Evolutionary conservation across 257 asterid genomes (phyloP), one percentile per base, ranked within the genome.

Genomic region (Solanum paucissectum): DNA sequence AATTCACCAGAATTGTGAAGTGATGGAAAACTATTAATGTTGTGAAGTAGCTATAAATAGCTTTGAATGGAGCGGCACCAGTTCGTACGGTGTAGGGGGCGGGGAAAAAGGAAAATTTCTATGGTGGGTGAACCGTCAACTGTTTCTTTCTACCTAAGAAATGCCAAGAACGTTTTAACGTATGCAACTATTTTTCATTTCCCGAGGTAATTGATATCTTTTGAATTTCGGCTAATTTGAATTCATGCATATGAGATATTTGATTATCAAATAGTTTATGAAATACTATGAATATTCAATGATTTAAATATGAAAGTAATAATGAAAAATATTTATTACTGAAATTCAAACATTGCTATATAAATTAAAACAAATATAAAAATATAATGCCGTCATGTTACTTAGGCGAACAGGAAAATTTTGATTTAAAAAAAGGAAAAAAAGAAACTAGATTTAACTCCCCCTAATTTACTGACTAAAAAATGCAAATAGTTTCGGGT

Each of bases 291-390:
- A 8, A 42, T 49, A 8, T 60, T 9, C 2, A 60, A 60, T 3
- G 21, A 1, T 21, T 9, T 8, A 60, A 9, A 0, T 60, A 23
- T 60, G 3, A 8, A 62, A 62, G 0, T 23, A 62, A 62, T 9
- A 44, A 42, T 44, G 5, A 44, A 12, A 44, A 46, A 46, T 49
- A 49, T 12, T 12, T 44, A 44, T 4, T 16, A 16, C 6, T 16
- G 10, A 60, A 60, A 60, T 21, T 21, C 27, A 21, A 55, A 55
- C 10, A 0, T 52, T 0, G 1, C n/a, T 6, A 55, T 3, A 0
- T 6, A 18, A 55, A 20, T 6, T 5, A 3, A 40, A 44, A 12
- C 6, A 44, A 12, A 44, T 7, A 4, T 4, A 23, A 20, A 8
- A 7, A 58, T 8, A 58, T 2, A 64, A 34, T 33, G 18, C 14